Percentiles rank a stretch among this genome's conserved stretches.
Evolutionary conservation across 2,329 filamentous ascomycete genomes (phyloP).

Genomic region (Claviceps capensis): DNA sequence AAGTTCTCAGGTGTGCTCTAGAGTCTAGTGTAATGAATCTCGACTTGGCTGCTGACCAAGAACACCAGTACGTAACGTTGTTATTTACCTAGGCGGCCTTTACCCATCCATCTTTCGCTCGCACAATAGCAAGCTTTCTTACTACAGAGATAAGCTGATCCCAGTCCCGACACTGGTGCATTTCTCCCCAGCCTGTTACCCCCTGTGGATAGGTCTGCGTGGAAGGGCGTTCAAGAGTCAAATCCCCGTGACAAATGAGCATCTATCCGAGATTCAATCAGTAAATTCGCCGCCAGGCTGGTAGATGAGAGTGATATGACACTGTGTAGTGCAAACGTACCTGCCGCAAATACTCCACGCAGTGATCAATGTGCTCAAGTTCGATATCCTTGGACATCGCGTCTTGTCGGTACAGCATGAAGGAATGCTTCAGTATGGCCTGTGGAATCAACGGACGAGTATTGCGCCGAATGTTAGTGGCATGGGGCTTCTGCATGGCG

Average conservation of each 20-base stretch:
- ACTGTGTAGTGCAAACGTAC: not conserved
- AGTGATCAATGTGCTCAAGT: not conserved
- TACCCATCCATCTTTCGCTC: not conserved
- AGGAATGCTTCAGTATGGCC: not conserved
- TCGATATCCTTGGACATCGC: not conserved
- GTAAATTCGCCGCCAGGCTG: not conserved
- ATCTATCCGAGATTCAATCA: not conserved
- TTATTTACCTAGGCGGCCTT: not conserved
- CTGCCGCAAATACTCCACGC: not conserved
- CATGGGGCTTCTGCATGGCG: not conserved
- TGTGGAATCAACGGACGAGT: not conserved
- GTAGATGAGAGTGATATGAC: too few species aligned
- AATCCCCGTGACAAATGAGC: not conserved
- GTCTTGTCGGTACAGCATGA: not conserved
- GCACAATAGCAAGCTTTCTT: not conserved
- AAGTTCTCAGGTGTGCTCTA: too few species aligned
- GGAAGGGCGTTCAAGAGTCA: not conserved
- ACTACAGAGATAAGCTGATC: not conserved
- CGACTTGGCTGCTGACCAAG: not conserved
- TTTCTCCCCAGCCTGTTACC: not conserved
- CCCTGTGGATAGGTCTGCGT: not conserved
- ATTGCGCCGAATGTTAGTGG: not conserved
- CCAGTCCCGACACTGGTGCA: not conserved
- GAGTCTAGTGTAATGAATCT: too few species aligned
- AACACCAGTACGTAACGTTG: too few species aligned